Base-by-base conservation (phyloP, 2,329 filamentous ascomycete genomes). In the Hymenoscyphus infarciens region DNA sequence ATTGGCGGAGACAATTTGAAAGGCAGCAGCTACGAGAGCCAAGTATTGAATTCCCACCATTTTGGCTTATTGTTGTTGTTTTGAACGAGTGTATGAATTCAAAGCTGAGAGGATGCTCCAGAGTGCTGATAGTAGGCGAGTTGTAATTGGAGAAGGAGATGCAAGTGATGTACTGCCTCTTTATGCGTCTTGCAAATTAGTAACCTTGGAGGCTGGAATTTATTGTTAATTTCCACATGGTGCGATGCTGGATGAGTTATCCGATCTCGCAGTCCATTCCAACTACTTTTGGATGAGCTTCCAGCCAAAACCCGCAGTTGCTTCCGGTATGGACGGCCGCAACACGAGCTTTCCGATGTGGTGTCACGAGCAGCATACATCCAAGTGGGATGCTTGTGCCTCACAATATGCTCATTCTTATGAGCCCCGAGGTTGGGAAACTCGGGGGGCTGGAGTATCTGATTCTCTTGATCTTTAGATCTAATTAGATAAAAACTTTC, bases 11-110 rank as follows among this genome's bases (percentile, higher is more conserved):
- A 58, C 62, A 10, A 64, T 29, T 16, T 54, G 53, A 19, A 62
- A 29, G 29, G 59, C 33, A 55, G 62, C 58, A 52, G 57, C 55
- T 6, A 61, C 58, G 19, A 63, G 39, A 11, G 61, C 35, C 13
- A 63, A 13, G n/a, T 45, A 63, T 25, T 29, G 54, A 27, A 61
- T 61, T 60, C 59, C 57, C 59, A 66, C 54, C 66, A 68, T 68
- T 13, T 57, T 64, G 54, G 35, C 22, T 27, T 52, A 19, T 56
- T 13, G 13, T 33, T 53, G 29, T 11, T 31, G 49, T 39, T 13
- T 53, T 60, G 45, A 61, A 54, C 39, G 56, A 62, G 55, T 62
- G 45, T 59, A 45, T 33, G 7, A 49, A 25, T 38, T 57, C 56
- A 42, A 31, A 16, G 39, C 29, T 59, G 25, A 35, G 25, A 29